These are phyloP conservation scores for Pseudozyma pruni DNA, from an alignment of 1,284 basidiomycete species.

Conservation along the genomic window DNA sequence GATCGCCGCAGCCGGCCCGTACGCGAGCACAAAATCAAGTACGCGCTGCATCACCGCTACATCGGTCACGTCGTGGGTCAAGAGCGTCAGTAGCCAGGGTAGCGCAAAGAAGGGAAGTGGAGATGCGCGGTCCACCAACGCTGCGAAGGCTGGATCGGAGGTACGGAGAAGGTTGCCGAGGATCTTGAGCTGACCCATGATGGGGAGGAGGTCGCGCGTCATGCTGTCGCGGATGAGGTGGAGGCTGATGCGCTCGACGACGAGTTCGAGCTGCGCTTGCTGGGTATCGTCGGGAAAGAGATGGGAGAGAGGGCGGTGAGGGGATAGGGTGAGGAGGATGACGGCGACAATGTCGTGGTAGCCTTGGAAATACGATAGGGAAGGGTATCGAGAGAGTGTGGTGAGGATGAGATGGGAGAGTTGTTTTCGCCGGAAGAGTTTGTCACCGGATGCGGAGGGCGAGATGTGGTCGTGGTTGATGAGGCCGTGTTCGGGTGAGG, in stretches of 20 bases:
- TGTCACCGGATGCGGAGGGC: neutral
- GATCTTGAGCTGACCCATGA: constrained; percentile 83
- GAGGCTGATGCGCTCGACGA: constrained; percentile 76
- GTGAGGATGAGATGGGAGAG: constrained; percentile 70
- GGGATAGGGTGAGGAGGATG: constrained; percentile 76
- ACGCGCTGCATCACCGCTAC: constrained; percentile 78
- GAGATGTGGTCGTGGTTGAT: neutral
- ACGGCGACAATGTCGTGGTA: constrained; percentile 93
- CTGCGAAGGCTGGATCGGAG: constrained; percentile 78
- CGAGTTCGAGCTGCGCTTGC: constrained; percentile 22
- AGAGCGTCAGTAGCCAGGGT: constrained; percentile 87
- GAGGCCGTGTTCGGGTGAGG: neutral
- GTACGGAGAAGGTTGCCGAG: constrained; percentile 76
- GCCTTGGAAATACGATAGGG: constrained; percentile 83
- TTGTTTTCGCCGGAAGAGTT: constrained; percentile 36
- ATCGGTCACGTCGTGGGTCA: constrained; percentile 84
- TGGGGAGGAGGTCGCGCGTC: constrained; percentile 83
- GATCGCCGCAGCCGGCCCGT: constrained; percentile 82
- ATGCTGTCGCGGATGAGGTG: constrained; percentile 87
- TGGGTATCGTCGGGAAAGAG: constrained; percentile 3
- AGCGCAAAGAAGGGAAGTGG: constrained; percentile 86
- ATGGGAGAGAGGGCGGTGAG: neutral
- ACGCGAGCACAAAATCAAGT: constrained; percentile 84
- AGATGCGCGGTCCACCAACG: constrained; percentile 75
- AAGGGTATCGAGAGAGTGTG: constrained; percentile 78